phyloP scores from a whole-genome alignment of 225 moss, liverwort and hornwort genomes.

The Straminergon stramineum region DNA sequence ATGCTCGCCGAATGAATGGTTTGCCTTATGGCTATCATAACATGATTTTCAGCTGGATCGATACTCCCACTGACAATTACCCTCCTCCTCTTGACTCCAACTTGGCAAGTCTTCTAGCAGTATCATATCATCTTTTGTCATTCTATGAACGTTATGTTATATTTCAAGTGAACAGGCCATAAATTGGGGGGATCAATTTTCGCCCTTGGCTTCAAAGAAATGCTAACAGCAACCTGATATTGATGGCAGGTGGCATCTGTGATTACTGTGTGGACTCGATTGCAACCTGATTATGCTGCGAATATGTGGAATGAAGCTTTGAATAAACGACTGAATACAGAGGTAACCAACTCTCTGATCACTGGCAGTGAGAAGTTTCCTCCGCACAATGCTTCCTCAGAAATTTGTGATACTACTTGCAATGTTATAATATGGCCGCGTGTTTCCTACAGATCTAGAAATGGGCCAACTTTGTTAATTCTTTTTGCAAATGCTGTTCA shows the following conservation, averaged over 20 bases:
- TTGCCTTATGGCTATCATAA: conserved; percentile 58
- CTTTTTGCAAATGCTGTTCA: not conserved
- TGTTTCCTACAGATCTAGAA: not conserved
- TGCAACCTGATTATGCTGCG: conserved; percentile 85
- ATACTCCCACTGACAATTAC: conserved; percentile 44
- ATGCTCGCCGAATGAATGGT: conserved; percentile 47
- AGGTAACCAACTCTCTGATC: conserved; percentile 21
- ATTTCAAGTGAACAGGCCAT: not conserved
- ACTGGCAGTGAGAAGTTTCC: not conserved
- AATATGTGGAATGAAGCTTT: conserved; percentile 99
- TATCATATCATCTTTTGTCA: not conserved
- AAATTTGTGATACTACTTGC: not conserved
- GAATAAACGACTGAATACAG: conserved; percentile 88
- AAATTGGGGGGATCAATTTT: not conserved
- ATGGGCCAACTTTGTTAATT: not conserved
- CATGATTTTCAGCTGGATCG: conserved; percentile 65
- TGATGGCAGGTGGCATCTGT: conserved; percentile 64
- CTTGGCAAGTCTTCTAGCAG: conserved; percentile 20
- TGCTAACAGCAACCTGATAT: not conserved
- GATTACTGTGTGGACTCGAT: conserved; percentile 81
- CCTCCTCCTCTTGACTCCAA: conserved; percentile 52
- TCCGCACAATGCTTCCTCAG: not conserved
- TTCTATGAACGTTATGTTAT: not conserved
- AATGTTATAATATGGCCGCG: not conserved
- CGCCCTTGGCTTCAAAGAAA: not conserved